These are phyloP conservation scores for Aspergillus neotritici DNA, from an alignment of 2,329 filamentous ascomycete species.

Conservation along the genomic window DNA sequence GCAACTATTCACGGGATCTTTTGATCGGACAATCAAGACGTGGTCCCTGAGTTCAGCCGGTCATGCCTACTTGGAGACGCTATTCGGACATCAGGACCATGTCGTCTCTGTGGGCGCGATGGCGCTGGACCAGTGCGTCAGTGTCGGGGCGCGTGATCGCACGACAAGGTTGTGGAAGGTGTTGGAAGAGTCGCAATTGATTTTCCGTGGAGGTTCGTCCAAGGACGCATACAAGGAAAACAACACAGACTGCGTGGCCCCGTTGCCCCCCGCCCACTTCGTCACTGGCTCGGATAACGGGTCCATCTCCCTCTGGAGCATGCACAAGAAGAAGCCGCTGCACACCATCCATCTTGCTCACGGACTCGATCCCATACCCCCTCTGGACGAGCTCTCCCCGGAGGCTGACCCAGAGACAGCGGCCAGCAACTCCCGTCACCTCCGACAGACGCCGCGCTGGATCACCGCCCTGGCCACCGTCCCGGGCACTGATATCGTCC, in stretches of 20 bases:
- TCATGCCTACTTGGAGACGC: slow-evolving; percentile 86
- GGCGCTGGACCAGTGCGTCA: slow-evolving; percentile 81
- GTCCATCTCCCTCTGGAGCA: slow-evolving; percentile 76
- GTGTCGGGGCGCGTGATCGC: slow-evolving; percentile 82
- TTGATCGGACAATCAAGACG: slow-evolving; percentile 89
- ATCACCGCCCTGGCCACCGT: slow-evolving; percentile 84
- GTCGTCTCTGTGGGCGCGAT: slow-evolving; percentile 79
- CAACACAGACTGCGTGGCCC: slow-evolving; percentile 84
- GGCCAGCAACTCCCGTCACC: slow-evolving; percentile 37
- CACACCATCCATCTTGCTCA: slow-evolving; percentile 75
- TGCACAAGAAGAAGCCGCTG: slow-evolving; percentile 91
- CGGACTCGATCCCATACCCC: slow-evolving; percentile 69
- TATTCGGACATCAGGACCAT: slow-evolving; percentile 92
- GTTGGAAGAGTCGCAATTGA: slow-evolving; percentile 86
- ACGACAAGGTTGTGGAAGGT: slow-evolving; percentile 96
- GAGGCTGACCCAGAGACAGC: slow-evolving; percentile 58
- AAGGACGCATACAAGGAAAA: slow-evolving; percentile 60
- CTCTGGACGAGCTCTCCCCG: slow-evolving; percentile 65
- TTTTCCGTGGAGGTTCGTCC: slow-evolving; percentile 73
- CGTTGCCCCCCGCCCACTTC: slow-evolving; percentile 85
- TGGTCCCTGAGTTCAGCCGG: slow-evolving; percentile 77
- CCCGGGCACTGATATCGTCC: slow-evolving; percentile 82
- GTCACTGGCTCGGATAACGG: slow-evolving; percentile 93
- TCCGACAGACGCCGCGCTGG: slow-evolving; percentile 66
- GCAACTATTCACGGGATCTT: slow-evolving; percentile 84